Base-by-base conservation (phyloP, 2,329 filamentous ascomycete species). In the Talaromyces sp. region DNA sequence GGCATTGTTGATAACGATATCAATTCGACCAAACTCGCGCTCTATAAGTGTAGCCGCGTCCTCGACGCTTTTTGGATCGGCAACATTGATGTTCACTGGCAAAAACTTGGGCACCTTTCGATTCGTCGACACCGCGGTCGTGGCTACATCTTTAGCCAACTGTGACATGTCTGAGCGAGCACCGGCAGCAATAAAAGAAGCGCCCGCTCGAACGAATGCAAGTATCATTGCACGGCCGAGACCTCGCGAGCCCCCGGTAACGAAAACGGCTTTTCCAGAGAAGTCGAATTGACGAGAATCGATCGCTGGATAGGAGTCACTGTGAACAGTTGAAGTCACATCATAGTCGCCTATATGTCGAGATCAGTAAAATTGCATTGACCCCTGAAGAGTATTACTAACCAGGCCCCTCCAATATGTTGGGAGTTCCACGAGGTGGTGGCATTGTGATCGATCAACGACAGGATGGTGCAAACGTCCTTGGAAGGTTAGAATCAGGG, bases 211-310 rank as follows among this genome's bases (percentile, higher is more conserved):
- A 17, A 82, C 83, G 63, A 79, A 86, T 7, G 80, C 78, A 15
- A 81, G 64, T 1, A 82, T 82, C 3, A 78, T 81, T 15, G 78
- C 75, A 4, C 73, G 73, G 7, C 84, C 83, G 36, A 84, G 77
- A 3, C 82, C 82, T 45, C 77, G 78, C 2, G 78, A 80, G 0
- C 78, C 82, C 9, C 83, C 84, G 0, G 78, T 82, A 53, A 86
- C 77, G 58, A 87, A 75, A 51, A 81, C 70, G 5, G 70, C 66
- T 61, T 77, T 77, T 35, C 73, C 73, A 15, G 65, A 55, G 36
- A 79, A 74, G 62, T 78, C 63, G 39, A 68, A 65, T 28, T 74
- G 71, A 6, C 11, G 46, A 64, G 69, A 54, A n/a, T 77, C 69
- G 64, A 86, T 84, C 59, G 70, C 73, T 0, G 77, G 74, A 66